Evolutionary conservation across 352 stramenopile species (phyloP), one percentile per base, ranked within the genome.

Genomic region (Pythium dissimile): DNA sequence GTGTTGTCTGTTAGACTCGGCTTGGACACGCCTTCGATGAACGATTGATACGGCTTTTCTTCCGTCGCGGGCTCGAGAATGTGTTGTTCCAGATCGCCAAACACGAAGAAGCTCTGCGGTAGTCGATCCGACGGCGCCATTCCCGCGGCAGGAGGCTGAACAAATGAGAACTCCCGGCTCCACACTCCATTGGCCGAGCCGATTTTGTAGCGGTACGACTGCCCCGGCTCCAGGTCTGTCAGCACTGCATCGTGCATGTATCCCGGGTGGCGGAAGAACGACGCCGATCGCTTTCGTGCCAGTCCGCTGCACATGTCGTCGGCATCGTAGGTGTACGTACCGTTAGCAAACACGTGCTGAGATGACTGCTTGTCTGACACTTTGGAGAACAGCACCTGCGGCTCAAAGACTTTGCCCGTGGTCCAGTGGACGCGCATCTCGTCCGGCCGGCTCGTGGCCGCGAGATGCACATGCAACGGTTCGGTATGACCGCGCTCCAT

Each of bases 21-120:
- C 35, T n/a, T 52, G 30, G 18, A 58, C n/a, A 26, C 23, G 20
- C 47, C 47, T 4, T 54, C 47, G 15, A 54, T 30, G 16, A 54
- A 54, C 47, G 47, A 54, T 35, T 45, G 21, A 23, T 44, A 54
- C 47, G 32, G 21, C 23, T 54, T 54, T 2, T 31, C 32, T 16
- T 54, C 47, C 5, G 45, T 23, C 0, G 42, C 46, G 15, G 49
- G 57, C 4, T 54, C 59, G 18, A 62, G 38, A 21, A 63, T 51
- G 46, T 64, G 59, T 3, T 77, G 78, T 13, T 80, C 82, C 48
- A 91, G 68, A 66, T 94, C 83, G 21, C 66, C 86, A 46, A 84
- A 88, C 26, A 85, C 78, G 44, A 94, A 71, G 46, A 83, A 92
- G 31, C 71, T 79, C 23, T 54, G 47, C 23, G 47, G 47, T 32